These are phyloP conservation scores for Cadophora gregata DNA, from an alignment of 2,329 filamentous ascomycete species.

Conservation along the genomic window DNA sequence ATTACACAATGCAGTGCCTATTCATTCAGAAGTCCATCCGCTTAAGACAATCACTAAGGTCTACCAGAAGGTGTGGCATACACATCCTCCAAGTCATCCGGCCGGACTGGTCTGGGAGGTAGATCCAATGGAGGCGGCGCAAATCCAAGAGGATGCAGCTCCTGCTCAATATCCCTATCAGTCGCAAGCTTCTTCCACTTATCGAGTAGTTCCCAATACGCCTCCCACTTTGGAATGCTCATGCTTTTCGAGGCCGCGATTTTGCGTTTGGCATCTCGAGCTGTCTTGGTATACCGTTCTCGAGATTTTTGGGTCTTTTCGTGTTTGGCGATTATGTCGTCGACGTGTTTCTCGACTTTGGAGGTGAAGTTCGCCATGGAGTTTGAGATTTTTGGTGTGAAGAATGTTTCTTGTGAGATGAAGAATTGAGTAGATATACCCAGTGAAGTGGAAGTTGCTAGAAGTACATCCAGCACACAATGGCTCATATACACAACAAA, in stretches of 20 bases:
- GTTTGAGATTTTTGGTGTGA: background rate
- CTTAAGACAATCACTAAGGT: background rate
- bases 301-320: slow-evolving; percentile 5
- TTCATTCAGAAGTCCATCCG: background rate
- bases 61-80: background rate
- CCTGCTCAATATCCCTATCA: slow-evolving; percentile 9
- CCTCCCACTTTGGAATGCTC: slow-evolving; percentile 8
- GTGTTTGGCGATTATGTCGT: slow-evolving; percentile 12
- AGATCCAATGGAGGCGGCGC: slow-evolving; percentile 15
- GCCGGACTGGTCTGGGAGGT: background rate
- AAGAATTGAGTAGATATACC: slow-evolving; percentile 1
- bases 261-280: slow-evolving; percentile 13
- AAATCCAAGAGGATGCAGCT: slow-evolving; percentile 12
- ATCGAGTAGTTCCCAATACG: slow-evolving; percentile 17
- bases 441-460: slow-evolving; percentile 2
- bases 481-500: background rate
- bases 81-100: slow-evolving; percentile 11
- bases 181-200: slow-evolving; percentile 15
- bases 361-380: background rate
- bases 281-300: slow-evolving; percentile 2
- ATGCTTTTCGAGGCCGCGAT: background rate
- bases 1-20: background rate
- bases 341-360: slow-evolving; percentile 2
- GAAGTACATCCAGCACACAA: background rate
- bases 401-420: background rate